Evolutionary conservation across 148 eudicot genomes (phyloP), one percentile per base, ranked within the genome.

Genomic region (Diospyros lotus): DNA sequence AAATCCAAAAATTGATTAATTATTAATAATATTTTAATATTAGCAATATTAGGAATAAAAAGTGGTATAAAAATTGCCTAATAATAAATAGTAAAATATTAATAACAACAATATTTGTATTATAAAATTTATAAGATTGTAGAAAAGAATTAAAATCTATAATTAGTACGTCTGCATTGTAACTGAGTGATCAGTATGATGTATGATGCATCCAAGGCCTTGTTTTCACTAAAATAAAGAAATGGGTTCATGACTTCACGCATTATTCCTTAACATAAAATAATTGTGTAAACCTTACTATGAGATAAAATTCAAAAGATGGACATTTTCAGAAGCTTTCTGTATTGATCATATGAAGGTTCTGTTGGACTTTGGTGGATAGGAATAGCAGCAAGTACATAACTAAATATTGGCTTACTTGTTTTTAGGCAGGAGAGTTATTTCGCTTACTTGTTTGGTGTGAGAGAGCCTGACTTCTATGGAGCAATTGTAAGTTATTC

Each of bases 371-470:
- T 2, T 17, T 66, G 53, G 56, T 55, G 72, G 10, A 51, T 58
- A 18, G 38, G 50, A 59, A 6, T 41, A 14, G 63, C 9, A 12
- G 11, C 42, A 18, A 63, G 38, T 48, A 48, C 12, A 43, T 59
- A 71, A 64, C 56, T 75, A 66, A 70, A 69, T 66, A 39, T 59
- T 75, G 69, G 44, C 40, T 58, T 69, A 45, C 61, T 79, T 77
- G 69, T 51, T 73, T 62, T n/a, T 77, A 94, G 98, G 83, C 98
- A 94, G 89, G 98, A 94, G 84, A 94, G 98, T 80, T 94, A 94
- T 81, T 94, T 94, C 84, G 98, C 97, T 73, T 94, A 94, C 83
- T 84, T 94, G 83, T 94, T 94, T 82, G 98, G 98, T 64, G 98
- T 94, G 73, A 84, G 87, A 75, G 98, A 94, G 84, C 98, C 98